A percentile compares a stretch with the other conserved stretches of the same genome.
phyloP scores from a whole-genome alignment of 2,329 filamentous ascomycete genomes.

The Hymenoscyphus salicellus region DNA sequence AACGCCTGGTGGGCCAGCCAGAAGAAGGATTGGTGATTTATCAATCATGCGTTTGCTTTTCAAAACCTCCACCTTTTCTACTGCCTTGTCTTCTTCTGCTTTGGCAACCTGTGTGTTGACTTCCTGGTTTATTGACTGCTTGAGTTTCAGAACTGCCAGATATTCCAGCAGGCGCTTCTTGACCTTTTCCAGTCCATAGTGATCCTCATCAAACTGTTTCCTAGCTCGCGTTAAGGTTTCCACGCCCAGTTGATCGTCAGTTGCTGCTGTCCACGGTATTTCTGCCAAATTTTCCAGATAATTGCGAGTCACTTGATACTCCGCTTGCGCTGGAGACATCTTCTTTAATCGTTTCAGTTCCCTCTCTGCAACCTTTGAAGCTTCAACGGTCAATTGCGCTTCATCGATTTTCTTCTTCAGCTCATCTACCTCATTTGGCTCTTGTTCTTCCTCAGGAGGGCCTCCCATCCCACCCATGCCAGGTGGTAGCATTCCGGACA shows the following conservation, averaged over 20 bases:
- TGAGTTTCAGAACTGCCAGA: slow-evolving; percentile 89
- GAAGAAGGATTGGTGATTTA: slow-evolving; percentile 90
- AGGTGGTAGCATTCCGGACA: slow-evolving; percentile 28
- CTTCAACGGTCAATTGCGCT: slow-evolving; percentile 78
- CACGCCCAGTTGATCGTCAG: slow-evolving; percentile 79
- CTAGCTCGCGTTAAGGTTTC: slow-evolving; percentile 76
- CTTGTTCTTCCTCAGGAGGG: slow-evolving; percentile 64
- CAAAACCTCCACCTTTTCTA: slow-evolving; percentile 66
- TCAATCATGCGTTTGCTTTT: slow-evolving; percentile 83
- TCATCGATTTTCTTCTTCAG: slow-evolving; percentile 82
- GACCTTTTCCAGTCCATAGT: slow-evolving; percentile 94
- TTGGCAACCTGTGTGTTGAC: slow-evolving; percentile 75
- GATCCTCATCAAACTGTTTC: slow-evolving; percentile 90
- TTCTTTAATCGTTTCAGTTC: slow-evolving; percentile 86
- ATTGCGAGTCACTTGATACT: slow-evolving; percentile 89
- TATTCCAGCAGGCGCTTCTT: slow-evolving; percentile 97
- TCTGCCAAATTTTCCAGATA: slow-evolving; percentile 93
- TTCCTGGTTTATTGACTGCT: slow-evolving; percentile 83
- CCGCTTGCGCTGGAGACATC: slow-evolving; percentile 94
- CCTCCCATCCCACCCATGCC: slow-evolving; percentile 25
- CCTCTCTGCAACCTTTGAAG: slow-evolving; percentile 83
- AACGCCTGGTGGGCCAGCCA: slow-evolving; percentile 89
- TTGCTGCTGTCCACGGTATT: slow-evolving; percentile 84
- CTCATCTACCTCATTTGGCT: slow-evolving; percentile 86
- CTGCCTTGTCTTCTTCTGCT: slow-evolving; percentile 55